Evolutionary conservation across 2,329 filamentous ascomycete species (phyloP), one percentile per base, ranked within the genome.

Genomic region (Microcyclospora tardicrescens): DNA sequence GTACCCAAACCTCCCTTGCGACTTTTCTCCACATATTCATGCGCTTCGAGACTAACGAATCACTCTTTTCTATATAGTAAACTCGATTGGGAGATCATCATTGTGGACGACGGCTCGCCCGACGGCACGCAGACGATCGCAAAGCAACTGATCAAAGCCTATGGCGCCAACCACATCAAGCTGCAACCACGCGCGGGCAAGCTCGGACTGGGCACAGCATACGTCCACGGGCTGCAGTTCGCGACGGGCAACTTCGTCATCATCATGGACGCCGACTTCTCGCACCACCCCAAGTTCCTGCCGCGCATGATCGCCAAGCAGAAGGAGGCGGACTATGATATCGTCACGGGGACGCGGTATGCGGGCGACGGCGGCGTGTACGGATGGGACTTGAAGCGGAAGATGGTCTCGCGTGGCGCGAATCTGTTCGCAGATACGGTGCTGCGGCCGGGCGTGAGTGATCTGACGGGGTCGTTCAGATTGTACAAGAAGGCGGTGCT

Each of bases 241-340:
- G 81, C 74, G 16, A 86, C 79, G 15, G 91, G 91, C 55, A 95
- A 93, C 73, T 96, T 79, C 59, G 84, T 98, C 60, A 84, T 98
- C 71, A 98, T 98, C 73, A 98, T 98, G 91, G 91, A 98, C 69
- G 91, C 93, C 65, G 91, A 98, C 67, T 98, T 98, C 73, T 85
- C 78, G 53, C 91, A 98, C 69, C 91, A 98, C 71, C 91, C 91
- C 59, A 98, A 96, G 68, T 98, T 96, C 75, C 94, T 98, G 64
- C 79, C 87, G 38, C 72, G 80, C 58, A 96, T 98, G 85, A 84
- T 98, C 55, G 73, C 73, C 43, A 74, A 79, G 50, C 91, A 96
- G 64, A 74, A 77, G 61, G 66, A 69, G 40, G 79, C 70, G 48
- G 77, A 85, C 68, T 93, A 85, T 68, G 91, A 98, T 59, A 98